A percentile compares a stretch with the other conserved stretches of the same genome.
Evolutionary conservation across 768 basidiomycete species (phyloP).

Genomic region (Ephemerocybe angulata): DNA sequence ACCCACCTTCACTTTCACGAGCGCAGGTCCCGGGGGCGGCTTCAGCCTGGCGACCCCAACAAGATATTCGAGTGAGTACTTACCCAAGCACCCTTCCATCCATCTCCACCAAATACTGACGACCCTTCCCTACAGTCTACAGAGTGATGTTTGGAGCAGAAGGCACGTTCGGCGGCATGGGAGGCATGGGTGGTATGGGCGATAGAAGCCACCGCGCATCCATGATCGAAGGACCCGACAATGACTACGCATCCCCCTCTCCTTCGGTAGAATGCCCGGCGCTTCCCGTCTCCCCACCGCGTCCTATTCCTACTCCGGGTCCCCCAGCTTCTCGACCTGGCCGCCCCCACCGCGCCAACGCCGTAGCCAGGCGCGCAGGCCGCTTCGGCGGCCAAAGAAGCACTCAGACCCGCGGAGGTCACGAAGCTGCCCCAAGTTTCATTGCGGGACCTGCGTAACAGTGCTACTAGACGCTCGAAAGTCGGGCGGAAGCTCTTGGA

Average conservation of each 20-base stretch:
- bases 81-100: too few relatives aligned
- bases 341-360: too few relatives aligned
- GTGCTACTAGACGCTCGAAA: constrained; percentile 84
- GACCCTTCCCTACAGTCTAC: constrained; percentile 40
- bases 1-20: constrained; percentile 55
- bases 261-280: too few relatives aligned
- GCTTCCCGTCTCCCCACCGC: too few relatives aligned
- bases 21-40: constrained; percentile 43
- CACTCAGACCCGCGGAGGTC: constrained; percentile 60
- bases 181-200: constrained; percentile 37
- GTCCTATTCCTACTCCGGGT: too few relatives aligned
- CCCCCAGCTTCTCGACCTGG: too few relatives aligned
- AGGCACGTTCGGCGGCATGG: constrained; percentile 1
- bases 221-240: constrained; percentile 44
- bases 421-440: constrained; percentile 80
- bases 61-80: constrained; percentile 81
- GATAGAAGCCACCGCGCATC: constrained; percentile 26
- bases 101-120: neutral
- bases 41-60: constrained; percentile 77
- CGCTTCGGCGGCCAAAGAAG: too few relatives aligned
- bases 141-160: constrained; percentile 42
- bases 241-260: constrained; percentile 27
- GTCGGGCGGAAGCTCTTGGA: constrained; percentile 70
- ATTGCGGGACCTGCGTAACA: constrained; percentile 81
- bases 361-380: too few relatives aligned